Evolutionary conservation across 441 rosid genomes (phyloP).

Genomic region (Jatropha podagrica): DNA sequence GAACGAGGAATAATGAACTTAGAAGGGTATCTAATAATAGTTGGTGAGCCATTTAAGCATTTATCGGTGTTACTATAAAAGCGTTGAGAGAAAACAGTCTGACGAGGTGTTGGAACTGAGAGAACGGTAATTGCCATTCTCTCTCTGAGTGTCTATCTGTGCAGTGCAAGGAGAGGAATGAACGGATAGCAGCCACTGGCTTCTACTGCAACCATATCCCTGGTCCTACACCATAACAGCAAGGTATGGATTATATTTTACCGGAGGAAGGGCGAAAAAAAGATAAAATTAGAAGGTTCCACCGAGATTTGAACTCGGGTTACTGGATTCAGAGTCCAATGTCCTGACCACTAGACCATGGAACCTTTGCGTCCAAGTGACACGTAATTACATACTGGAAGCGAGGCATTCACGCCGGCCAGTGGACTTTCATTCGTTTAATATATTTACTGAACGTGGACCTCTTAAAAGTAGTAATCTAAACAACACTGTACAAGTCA

Average conservation of each 20-base stretch:
- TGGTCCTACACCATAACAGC: conserved; percentile 22
- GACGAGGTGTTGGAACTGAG: conserved; percentile 37
- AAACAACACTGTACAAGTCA: no score
- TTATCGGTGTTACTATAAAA: conserved; percentile 16
- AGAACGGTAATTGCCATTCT: conserved; percentile 16
- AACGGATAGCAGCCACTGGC: conserved; percentile 16
- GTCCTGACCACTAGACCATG: conserved; percentile 67
- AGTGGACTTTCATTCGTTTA: no score
- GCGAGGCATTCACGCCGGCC: no score
- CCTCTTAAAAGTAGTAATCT: no score
- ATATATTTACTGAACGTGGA: no score
- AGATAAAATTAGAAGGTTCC: conserved; percentile 31
- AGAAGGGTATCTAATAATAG: conserved; percentile 26
- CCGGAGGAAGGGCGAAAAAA: not conserved
- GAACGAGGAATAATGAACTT: conserved; percentile 29
- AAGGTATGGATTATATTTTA: no score
- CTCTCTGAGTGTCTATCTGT: not conserved
- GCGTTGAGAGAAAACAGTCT: conserved; percentile 24
- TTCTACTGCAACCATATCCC: conserved; percentile 15
- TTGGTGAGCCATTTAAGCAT: conserved; percentile 16
- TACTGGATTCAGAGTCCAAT: conserved; percentile 68
- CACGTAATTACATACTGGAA: no score
- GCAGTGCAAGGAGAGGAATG: not conserved
- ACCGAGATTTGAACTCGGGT: conserved; percentile 69
- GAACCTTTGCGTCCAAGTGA: conserved; percentile 25